Conservation (phyloP, 495 filamentous ascomycete genomes). For the Staphylotrichum tortipilum region DNA sequence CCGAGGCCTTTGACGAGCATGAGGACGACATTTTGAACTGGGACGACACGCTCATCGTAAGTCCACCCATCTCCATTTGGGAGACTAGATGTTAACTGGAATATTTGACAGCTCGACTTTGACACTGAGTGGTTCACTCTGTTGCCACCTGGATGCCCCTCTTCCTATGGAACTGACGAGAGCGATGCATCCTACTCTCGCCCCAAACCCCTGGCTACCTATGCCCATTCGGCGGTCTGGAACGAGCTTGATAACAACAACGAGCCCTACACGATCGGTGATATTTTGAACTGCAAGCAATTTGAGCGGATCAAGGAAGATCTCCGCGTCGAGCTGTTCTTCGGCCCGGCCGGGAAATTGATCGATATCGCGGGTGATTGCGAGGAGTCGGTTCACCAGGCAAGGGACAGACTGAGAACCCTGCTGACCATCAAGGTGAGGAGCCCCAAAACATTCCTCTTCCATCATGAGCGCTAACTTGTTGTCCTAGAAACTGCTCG, state of each 20-base stretch:
- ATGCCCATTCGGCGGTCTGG: conserved; percentile 7
- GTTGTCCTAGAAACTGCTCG: not conserved
- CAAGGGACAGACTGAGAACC: conserved; percentile 28
- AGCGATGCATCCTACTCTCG: not conserved
- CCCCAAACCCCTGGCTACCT: not conserved
- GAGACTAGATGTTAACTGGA: not conserved
- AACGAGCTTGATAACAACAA: conserved; percentile 13
- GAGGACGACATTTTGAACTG: conserved; percentile 18
- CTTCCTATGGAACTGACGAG: not conserved
- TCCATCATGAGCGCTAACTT: not conserved
- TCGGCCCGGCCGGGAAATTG: conserved; percentile 10
- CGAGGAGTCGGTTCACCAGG: conserved; percentile 12
- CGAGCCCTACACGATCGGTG: not conserved
- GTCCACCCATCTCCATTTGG: not conserved
- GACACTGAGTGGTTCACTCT: conserved; percentile 10
- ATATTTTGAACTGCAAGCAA: conserved; percentile 13
- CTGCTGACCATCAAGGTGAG: conserved; percentile 30
- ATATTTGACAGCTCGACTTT: not conserved
- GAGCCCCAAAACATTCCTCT: not conserved
- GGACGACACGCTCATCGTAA: conserved; percentile 16
- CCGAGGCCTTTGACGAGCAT: conserved; percentile 12
- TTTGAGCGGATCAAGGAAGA: conserved; percentile 18
- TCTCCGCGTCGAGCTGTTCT: conserved; percentile 20
- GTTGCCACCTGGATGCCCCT: not conserved
- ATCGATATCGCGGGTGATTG: conserved; percentile 30